Percentiles rank a stretch among this genome's conserved stretches.
These are phyloP conservation scores for Candida sanyaensis DNA, from an alignment of 1,139 yeast genomes.

Conservation along the genomic window DNA sequence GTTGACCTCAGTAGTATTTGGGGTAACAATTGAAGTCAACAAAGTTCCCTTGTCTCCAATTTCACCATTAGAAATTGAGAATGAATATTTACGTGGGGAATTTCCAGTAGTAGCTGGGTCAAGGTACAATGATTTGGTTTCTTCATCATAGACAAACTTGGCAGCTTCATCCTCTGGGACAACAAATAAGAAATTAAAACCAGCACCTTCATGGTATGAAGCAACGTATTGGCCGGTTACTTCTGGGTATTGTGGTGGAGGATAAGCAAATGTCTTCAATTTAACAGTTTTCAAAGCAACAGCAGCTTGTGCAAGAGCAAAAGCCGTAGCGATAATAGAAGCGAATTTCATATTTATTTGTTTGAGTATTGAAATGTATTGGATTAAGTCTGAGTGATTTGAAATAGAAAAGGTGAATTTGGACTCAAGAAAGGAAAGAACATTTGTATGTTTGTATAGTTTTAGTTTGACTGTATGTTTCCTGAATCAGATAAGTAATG, in stretches of 20 bases:
- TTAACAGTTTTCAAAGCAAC: slow-evolving; percentile 1
- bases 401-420: too few species aligned
- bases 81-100: background rate
- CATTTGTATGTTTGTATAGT: too few species aligned
- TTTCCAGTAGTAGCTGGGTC: background rate
- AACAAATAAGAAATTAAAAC: slow-evolving; percentile 5
- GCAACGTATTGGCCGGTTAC: slow-evolving; percentile 5
- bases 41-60: background rate
- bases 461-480: too few species aligned
- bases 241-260: slow-evolving; percentile 6
- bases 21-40: background rate
- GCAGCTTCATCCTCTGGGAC: slow-evolving; percentile 4
- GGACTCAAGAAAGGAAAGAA: too few species aligned
- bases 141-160: slow-evolving; percentile 3
- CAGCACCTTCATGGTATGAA: slow-evolving; percentile 10
- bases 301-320: background rate
- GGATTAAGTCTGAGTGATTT: too few species aligned
- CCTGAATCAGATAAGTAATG: too few species aligned
- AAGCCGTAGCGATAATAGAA: slow-evolving; percentile 1
- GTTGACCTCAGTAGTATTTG: background rate
- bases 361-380: too few species aligned
- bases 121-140: background rate
- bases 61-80: background rate
- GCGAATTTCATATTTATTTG: slow-evolving; percentile 2
- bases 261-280: slow-evolving; percentile 5